Conservation (phyloP, 108 stramenopile genomes). For the Mayamaea pseudoterrestris region DNA sequence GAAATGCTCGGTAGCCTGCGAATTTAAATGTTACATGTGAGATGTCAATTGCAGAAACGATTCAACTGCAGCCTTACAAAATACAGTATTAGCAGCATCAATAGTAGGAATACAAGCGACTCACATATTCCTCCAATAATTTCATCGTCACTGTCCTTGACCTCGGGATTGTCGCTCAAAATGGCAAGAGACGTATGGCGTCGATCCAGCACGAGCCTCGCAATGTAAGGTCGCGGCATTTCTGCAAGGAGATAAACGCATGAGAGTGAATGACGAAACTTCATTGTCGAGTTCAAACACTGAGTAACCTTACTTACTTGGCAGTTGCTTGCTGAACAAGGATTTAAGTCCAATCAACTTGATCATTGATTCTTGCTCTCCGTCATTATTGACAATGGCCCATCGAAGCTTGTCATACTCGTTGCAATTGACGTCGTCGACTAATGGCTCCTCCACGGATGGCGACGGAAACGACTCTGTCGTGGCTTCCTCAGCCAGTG, state of each 20-base stretch:
- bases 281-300: constrained; percentile 5
- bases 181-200: constrained; percentile 84
- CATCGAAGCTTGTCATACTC: constrained; percentile 50
- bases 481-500: too few species aligned
- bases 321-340: constrained; percentile 93
- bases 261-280: neutral
- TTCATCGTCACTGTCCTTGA: constrained; percentile 62
- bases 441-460: too few species aligned
- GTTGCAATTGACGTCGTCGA: constrained; percentile 18
- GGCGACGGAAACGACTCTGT: too few species aligned
- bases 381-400: constrained; percentile 77
- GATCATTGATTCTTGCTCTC: constrained; percentile 53
- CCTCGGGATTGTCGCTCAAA: constrained; percentile 42
- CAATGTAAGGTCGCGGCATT: constrained; percentile 72
- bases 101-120: too few species aligned
- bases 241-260: too few species aligned
- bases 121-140: constrained; percentile 97
- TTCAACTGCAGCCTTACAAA: too few species aligned
- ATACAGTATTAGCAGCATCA: too few species aligned
- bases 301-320: too few species aligned
- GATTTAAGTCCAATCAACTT: constrained; percentile 88
- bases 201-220: constrained; percentile 93
- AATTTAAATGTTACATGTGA: too few species aligned
- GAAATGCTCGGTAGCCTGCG: constrained; percentile 90
- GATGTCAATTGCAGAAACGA: too few species aligned